Conservation (phyloP, 495 filamentous ascomycete species). For the Terfezia boudieri region DNA sequence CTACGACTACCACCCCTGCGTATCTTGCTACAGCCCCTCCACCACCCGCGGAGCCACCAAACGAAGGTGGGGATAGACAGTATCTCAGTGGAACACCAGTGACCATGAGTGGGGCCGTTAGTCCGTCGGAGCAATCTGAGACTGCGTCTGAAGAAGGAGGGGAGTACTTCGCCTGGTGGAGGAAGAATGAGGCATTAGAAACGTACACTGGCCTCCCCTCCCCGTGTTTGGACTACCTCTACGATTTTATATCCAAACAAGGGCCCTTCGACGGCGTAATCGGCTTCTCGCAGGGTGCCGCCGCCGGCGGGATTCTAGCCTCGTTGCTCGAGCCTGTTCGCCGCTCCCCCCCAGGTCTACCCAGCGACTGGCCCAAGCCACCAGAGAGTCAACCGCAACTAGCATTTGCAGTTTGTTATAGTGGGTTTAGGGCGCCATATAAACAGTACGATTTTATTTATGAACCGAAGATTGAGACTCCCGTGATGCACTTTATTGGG, state of each 20-base stretch:
- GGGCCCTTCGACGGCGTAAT: conserved; percentile 23
- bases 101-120: conserved; percentile 63
- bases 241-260: conserved; percentile 1
- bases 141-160: conserved; percentile 43
- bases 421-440: conserved; percentile 45
- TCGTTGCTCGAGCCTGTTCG: conserved; percentile 39
- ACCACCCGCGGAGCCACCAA: conserved; percentile 8
- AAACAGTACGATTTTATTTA: conserved; percentile 39
- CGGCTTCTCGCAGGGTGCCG: conserved; percentile 23
- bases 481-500: conserved; percentile 62
- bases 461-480: conserved; percentile 52
- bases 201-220: conserved; percentile 30
- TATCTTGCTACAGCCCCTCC: conserved; percentile 1
- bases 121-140: conserved; percentile 29
- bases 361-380: conserved; percentile 20
- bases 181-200: neutral
- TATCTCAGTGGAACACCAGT: conserved; percentile 41
- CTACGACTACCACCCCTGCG: conserved; percentile 49
- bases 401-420: conserved; percentile 60
- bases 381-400: conserved; percentile 30
- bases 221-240: neutral
- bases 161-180: conserved; percentile 20
- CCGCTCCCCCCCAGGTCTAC: conserved; percentile 25
- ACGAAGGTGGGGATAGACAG: conserved; percentile 19
- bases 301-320: conserved; percentile 29